A percentile compares a stretch with the other conserved stretches of the same genome.
Conservation (phyloP, 352 stramenopile genomes). For the Phytophthora fragariaefolia region DNA sequence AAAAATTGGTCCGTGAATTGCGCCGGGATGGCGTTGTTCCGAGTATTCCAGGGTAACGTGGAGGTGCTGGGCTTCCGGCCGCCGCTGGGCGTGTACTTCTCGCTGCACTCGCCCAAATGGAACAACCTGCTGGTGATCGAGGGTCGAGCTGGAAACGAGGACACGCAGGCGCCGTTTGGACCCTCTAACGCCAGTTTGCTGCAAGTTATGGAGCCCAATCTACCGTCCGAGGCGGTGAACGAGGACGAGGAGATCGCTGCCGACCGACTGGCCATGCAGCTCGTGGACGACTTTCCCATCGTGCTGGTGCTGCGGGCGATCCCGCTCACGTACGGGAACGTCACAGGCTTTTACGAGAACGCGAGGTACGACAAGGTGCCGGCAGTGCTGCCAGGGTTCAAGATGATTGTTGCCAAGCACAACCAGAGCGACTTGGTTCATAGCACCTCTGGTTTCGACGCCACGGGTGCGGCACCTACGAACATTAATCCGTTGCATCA, state of each 20-base stretch:
- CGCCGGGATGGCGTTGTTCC: conserved; percentile 78
- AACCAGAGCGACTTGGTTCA: conserved; percentile 37
- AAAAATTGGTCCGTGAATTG: conserved; percentile 57
- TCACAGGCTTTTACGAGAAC: conserved; percentile 81
- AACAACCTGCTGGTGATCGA: conserved; percentile 73
- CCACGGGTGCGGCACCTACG: conserved; percentile 12
- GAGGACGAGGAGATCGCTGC: conserved; percentile 79
- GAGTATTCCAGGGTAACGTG: conserved; percentile 81
- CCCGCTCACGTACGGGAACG: conserved; percentile 70
- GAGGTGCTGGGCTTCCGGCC: conserved; percentile 75
- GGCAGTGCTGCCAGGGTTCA: conserved; percentile 81
- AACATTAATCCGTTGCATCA: conserved; percentile 32
- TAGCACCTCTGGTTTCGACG: conserved; percentile 24
- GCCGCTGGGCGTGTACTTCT: conserved; percentile 77
- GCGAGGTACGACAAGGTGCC: conserved; percentile 22
- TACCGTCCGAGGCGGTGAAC: conserved; percentile 36
- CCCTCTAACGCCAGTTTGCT: conserved; percentile 54
- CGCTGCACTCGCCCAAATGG: conserved; percentile 86
- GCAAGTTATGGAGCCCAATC: conserved; percentile 47
- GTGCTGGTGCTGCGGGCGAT: conserved; percentile 79
- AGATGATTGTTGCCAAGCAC: conserved; percentile 73
- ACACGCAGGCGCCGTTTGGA: conserved; percentile 63
- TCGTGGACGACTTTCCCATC: conserved; percentile 67
- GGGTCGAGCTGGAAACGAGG: conserved; percentile 33
- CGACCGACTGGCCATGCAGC: conserved; percentile 67